Evolutionary conservation across 768 basidiomycete genomes (phyloP).

Genomic region (Hericium alpestre): DNA sequence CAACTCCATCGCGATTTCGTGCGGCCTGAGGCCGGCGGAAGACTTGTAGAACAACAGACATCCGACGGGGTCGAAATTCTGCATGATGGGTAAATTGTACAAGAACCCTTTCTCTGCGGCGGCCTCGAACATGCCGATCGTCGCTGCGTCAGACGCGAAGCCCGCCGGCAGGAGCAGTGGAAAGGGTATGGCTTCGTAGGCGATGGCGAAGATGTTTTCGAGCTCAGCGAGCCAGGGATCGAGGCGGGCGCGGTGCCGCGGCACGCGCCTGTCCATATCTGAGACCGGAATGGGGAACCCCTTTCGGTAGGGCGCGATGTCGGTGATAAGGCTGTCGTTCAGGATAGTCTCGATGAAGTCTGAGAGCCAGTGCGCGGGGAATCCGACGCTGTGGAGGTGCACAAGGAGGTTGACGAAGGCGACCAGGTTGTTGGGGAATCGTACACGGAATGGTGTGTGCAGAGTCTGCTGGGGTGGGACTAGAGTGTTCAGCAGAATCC

Average conservation of each 20-base stretch:
- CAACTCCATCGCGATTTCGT: neutral
- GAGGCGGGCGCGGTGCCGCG: slow-evolving; percentile 9
- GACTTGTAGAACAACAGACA: neutral
- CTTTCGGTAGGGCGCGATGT: slow-evolving; percentile 19
- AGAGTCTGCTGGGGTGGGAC: neutral
- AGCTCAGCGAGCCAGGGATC: slow-evolving; percentile 18
- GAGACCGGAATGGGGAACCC: slow-evolving; percentile 18
- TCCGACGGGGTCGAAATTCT: too few relatives aligned
- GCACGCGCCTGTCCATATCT: slow-evolving; percentile 10
- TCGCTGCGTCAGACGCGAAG: slow-evolving; percentile 9
- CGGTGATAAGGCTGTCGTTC: slow-evolving; percentile 17
- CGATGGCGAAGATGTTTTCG: slow-evolving; percentile 15
- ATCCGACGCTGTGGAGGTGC: slow-evolving; percentile 1
- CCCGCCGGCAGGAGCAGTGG: slow-evolving; percentile 4
- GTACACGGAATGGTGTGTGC: neutral
- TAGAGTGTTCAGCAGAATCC: neutral
- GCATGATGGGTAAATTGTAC: neutral
- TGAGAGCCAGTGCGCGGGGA: slow-evolving; percentile 2
- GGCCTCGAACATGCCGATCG: slow-evolving; percentile 3
- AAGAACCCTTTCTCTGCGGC: neutral
- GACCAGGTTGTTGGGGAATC: slow-evolving; percentile 2
- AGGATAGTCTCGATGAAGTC: slow-evolving; percentile 17
- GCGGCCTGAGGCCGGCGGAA: neutral
- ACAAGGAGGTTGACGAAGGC: slow-evolving; percentile 1
- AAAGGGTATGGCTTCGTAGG: slow-evolving; percentile 15